A percentile compares a stretch with the other conserved stretches of the same genome.
These are phyloP conservation scores for Acarospora socialis DNA, from an alignment of 2,329 filamentous ascomycete genomes.

Conservation along the genomic window DNA sequence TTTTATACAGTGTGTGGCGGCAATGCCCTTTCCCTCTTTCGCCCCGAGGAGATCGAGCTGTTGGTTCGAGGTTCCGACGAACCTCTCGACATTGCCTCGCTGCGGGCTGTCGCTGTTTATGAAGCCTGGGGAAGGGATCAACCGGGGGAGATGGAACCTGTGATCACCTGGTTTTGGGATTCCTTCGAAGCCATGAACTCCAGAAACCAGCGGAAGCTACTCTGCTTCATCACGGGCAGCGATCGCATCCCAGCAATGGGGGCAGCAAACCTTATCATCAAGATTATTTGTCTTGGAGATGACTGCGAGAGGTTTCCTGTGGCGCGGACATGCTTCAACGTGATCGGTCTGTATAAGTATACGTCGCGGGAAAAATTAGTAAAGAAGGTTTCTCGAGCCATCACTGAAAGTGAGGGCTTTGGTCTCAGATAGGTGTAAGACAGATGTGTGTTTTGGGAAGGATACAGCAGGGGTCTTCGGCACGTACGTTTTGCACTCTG, in stretches of 20 bases:
- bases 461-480: too few species aligned
- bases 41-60: conserved; percentile 82
- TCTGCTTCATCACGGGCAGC: conserved; percentile 80
- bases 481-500: too few species aligned
- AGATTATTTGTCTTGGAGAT: conserved; percentile 59
- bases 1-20: conserved; percentile 88
- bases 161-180: conserved; percentile 80
- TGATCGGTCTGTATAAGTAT: conserved; percentile 64
- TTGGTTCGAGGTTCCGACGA: conserved; percentile 77
- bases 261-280: conserved; percentile 62
- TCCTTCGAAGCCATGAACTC: conserved; percentile 54
- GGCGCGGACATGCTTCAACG: conserved; percentile 84
- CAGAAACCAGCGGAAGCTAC: conserved; percentile 57
- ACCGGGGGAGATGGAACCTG: conserved; percentile 44
- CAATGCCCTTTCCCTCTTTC: conserved; percentile 74
- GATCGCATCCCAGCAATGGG: conserved; percentile 85
- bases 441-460: too few species aligned
- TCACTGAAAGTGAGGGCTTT: conserved; percentile 85
- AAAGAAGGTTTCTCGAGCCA: conserved; percentile 64
- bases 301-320: conserved; percentile 65
- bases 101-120: conserved; percentile 65
- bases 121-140: conserved; percentile 55
- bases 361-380: conserved; percentile 51
- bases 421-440: conserved; percentile 61
- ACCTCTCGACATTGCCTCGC: conserved; percentile 58